Evolutionary conservation across 805 yeast genomes (phyloP).

Genomic region (Gaillardinia entomophila): DNA sequence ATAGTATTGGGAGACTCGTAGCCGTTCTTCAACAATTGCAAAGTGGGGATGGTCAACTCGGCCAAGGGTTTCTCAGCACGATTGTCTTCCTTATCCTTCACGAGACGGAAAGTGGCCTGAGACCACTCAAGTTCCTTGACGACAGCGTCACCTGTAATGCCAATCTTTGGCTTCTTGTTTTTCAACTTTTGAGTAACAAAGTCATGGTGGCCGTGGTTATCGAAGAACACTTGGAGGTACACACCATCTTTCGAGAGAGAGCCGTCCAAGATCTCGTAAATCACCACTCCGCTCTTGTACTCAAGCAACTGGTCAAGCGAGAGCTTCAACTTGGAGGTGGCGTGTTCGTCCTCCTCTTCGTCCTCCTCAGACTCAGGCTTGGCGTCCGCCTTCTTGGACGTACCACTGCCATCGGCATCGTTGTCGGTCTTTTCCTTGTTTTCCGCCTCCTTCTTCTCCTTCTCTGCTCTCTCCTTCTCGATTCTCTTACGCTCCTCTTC

Average conservation of each 20-base stretch:
- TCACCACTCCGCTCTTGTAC: conserved; percentile 71
- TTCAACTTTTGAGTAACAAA: conserved; percentile 52
- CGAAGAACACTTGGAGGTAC: conserved; percentile 72
- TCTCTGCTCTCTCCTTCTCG: conserved; percentile 14
- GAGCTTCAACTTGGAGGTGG: conserved; percentile 37
- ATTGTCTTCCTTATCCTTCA: conserved; percentile 48
- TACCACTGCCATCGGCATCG: conserved; percentile 12
- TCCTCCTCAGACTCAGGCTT: conserved; percentile 26
- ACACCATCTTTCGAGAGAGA: conserved; percentile 48
- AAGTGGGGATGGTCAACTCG: conserved; percentile 60
- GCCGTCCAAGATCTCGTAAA: conserved; percentile 59
- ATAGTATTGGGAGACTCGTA: conserved; percentile 56
- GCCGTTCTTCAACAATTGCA: conserved; percentile 58
- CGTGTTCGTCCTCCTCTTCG: conserved; percentile 22
- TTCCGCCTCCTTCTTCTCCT: conserved; percentile 23
- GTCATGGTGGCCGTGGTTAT: conserved; percentile 63
- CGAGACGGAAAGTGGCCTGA: conserved; percentile 52
- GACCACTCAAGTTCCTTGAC: conserved; percentile 79
- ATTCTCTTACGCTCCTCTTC: conserved; percentile 18
- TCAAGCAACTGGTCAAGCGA: conserved; percentile 52
- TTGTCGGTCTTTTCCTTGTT: conserved; percentile 24
- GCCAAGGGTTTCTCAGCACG: conserved; percentile 55
- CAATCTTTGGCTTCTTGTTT: conserved; percentile 28
- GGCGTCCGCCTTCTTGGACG: conserved; percentile 27
- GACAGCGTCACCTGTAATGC: conserved; percentile 61